These are phyloP conservation scores for Scenedesmus sp. DNA, from an alignment of 163 green algal genomes.

Conservation along the genomic window DNA sequence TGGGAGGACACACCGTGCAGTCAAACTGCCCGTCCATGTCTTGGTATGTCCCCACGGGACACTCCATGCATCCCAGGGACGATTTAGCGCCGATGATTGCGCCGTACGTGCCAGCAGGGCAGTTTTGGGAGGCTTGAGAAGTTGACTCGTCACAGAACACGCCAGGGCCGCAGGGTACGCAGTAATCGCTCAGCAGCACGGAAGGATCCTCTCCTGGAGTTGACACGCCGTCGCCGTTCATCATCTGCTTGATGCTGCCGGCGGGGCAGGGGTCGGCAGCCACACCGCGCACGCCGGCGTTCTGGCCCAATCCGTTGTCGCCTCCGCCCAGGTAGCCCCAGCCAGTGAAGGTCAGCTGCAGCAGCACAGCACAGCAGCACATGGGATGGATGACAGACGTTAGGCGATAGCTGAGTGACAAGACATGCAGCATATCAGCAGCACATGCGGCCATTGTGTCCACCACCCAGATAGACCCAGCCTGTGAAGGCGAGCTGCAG, in stretches of 20 bases:
- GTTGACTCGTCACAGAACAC: slow-evolving; percentile 36
- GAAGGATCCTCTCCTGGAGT: slow-evolving; percentile 48
- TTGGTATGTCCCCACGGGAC: slow-evolving; percentile 48
- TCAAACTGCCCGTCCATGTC: slow-evolving; percentile 51
- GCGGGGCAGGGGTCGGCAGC: slow-evolving; percentile 43
- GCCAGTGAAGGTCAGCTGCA: slow-evolving; percentile 47
- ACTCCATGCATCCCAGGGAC: slow-evolving; percentile 39
- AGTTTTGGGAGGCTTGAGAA: slow-evolving; percentile 14
- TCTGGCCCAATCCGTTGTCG: slow-evolving; percentile 54
- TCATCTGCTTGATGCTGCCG: slow-evolving; percentile 51
- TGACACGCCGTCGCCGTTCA: slow-evolving; percentile 41
- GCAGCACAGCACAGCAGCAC: background rate
- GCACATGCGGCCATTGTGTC: too few relatives aligned
- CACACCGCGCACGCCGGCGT: slow-evolving; percentile 43
- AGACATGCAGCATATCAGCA: background rate
- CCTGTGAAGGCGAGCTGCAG: background rate
- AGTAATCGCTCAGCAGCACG: slow-evolving; percentile 40
- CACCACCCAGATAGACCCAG: background rate
- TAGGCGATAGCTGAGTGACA: background rate
- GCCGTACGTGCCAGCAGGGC: slow-evolving; percentile 51
- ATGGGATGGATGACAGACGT: background rate
- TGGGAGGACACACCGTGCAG: slow-evolving; percentile 27
- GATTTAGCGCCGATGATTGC: slow-evolving; percentile 42
- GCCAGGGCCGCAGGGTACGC: slow-evolving; percentile 43
- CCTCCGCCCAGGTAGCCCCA: slow-evolving; percentile 54